Conservation (phyloP, 345 rosid species). For the Pugionium dolabratum region DNA sequence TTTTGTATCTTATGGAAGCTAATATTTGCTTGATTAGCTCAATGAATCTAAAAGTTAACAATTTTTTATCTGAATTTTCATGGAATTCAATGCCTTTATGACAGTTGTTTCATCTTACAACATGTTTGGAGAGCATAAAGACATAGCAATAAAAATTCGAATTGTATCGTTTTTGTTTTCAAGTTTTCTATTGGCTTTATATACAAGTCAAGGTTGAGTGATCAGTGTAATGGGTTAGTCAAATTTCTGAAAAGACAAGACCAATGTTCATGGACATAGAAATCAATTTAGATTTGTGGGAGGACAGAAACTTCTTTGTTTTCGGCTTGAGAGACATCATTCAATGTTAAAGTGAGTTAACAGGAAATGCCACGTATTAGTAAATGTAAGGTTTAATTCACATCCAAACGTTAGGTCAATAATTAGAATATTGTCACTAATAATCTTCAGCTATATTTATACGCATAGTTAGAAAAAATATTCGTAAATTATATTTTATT, state of each 20-base stretch:
- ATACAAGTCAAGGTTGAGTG: slow-evolving; percentile 2
- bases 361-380: neutral
- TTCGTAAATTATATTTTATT: too few species aligned
- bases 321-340: slow-evolving; percentile 13
- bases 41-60: neutral
- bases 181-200: neutral
- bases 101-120: slow-evolving; percentile 23
- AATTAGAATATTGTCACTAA: too few species aligned
- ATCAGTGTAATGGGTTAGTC: neutral
- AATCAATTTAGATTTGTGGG: neutral
- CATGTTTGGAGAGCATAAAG: slow-evolving; percentile 19
- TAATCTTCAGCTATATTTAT: too few species aligned
- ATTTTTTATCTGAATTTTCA: slow-evolving; percentile 15
- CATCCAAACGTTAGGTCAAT: too few species aligned
- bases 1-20: neutral
- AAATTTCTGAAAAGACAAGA: neutral
- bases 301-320: neutral
- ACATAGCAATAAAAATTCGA: slow-evolving; percentile 10
- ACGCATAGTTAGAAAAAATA: too few species aligned
- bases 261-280: neutral
- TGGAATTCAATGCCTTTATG: slow-evolving; percentile 42
- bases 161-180: neutral
- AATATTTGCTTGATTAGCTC: slow-evolving; percentile 7
- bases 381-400: too few species aligned
- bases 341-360: neutral